These are phyloP conservation scores for Volvox carteri DNA, from an alignment of 163 green algal genomes.

Conservation along the genomic window DNA sequence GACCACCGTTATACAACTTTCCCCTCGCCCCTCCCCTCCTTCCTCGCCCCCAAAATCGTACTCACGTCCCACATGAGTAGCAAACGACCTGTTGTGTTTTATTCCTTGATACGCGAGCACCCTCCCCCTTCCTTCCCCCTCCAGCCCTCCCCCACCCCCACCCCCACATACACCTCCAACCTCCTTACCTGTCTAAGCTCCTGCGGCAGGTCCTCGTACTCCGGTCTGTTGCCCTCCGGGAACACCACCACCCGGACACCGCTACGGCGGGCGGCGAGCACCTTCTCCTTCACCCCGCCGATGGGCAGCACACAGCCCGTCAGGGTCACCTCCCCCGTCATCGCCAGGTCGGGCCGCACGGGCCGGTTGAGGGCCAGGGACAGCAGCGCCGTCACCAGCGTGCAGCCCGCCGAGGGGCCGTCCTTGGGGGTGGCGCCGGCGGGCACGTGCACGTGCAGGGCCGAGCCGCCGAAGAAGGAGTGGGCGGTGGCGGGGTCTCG, in stretches of 20 bases:
- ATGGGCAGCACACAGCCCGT: constrained; percentile 96
- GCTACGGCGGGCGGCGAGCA: constrained; percentile 85
- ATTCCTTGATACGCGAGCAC: no score
- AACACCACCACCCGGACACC: constrained; percentile 85
- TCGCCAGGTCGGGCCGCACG: constrained; percentile 85
- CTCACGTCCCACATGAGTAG: no score
- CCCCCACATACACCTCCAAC: not conserved
- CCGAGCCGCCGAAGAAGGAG: constrained; percentile 69
- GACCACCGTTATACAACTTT: no score
- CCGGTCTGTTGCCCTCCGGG: constrained; percentile 87
- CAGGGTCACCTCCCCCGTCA: constrained; percentile 95
- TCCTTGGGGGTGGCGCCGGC: constrained; percentile 97
- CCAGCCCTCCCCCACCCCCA: not conserved
- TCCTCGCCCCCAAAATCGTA: not conserved
- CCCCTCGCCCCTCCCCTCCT: no score
- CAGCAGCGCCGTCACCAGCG: constrained; percentile 95
- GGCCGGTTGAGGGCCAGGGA: constrained; percentile 85
- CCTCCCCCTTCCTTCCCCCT: not conserved
- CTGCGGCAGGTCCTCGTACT: constrained; percentile 91
- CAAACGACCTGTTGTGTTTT: no score
- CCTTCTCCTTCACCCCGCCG: constrained; percentile 96
- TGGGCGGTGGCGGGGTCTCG: constrained; percentile 21
- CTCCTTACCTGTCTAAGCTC: constrained; percentile 80
- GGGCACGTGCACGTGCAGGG: constrained; percentile 96
- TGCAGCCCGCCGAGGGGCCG: constrained; percentile 90